Base-by-base conservation (phyloP, 2,329 filamentous ascomycete genomes). In the Paraconiothyrium brasiliense region DNA sequence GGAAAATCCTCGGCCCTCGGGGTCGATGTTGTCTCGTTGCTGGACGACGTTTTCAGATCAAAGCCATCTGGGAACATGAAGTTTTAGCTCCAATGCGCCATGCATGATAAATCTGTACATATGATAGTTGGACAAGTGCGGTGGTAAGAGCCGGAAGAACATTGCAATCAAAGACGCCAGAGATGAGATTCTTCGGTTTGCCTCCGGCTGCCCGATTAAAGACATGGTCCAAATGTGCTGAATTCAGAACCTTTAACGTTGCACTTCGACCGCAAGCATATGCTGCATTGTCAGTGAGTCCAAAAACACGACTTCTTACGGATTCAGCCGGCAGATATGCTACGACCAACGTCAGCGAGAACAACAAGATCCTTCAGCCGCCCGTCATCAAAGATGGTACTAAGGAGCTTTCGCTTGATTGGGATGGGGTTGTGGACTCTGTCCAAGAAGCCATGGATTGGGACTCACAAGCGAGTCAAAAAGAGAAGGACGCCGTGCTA, bases 1-100 rank as follows among this genome's bases (percentile, higher is more conserved):
- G 49, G 32, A 10, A 14, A 37, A 52, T 52, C 20, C n/a, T 52
- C 34, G 49, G 49, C 49, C 20, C 8, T 52, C 34, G 20, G 34
- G 10, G 20, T 20, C 20, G 20, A 20, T 20, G 20, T 20, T 20
- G 20, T 20, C 20, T 20, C 20, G 22, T 3, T 30, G 24, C 34
- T 41, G 2, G 14, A n/a, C 39, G 4, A 16, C 11, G 6, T 32
- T 22, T 27, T 52, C 27, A 50, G 16, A 37, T 39, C 20, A 37
- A 27, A 10, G 22, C 11, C 20, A 11, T 22, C 34, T 14, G 27
- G 39, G 1, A 14, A 39, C 3, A 16, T 2, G 4, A 13, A 16
- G 11, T 4, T 14, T 52, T 39, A 7, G 16, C 49, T 3, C 5
- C 7, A 8, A 32, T n/a, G 8, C 7, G 8, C 7, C 32, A 20